phyloP scores from a whole-genome alignment of 805 yeast genomes.

The Candida mattraensis region DNA sequence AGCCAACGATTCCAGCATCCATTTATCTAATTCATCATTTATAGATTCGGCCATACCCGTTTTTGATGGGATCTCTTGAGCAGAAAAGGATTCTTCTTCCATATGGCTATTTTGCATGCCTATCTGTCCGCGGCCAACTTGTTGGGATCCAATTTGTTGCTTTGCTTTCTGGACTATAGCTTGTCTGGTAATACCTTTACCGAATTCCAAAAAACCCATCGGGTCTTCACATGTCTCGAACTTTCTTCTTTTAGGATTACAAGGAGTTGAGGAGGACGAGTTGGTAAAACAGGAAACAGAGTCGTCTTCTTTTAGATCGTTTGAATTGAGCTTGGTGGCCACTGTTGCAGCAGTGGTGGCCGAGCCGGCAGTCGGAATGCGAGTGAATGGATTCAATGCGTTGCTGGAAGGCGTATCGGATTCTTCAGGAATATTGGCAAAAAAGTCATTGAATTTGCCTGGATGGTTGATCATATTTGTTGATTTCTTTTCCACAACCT shows the following conservation, averaged over 20 bases:
- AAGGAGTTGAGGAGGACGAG: constrained; percentile 22
- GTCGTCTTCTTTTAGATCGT: constrained; percentile 15
- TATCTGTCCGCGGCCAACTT: no score
- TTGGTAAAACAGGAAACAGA: constrained; percentile 21
- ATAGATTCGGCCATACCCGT: constrained; percentile 16
- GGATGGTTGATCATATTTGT: constrained; percentile 11
- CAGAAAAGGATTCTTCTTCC: constrained; percentile 2
- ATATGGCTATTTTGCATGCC: constrained; percentile 1
- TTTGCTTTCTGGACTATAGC: no score
- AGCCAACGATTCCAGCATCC: constrained; percentile 39
- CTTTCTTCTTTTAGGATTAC: constrained; percentile 18
- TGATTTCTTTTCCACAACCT: constrained; percentile 15
- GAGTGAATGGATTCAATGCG: constrained; percentile 9
- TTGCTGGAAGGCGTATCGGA: constrained; percentile 14
- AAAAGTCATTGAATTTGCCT: constrained; percentile 12
- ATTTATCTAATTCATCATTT: constrained; percentile 25
- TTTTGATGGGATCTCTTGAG: constrained; percentile 17
- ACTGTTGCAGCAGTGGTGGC: constrained; percentile 18
- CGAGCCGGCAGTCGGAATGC: constrained; percentile 15
- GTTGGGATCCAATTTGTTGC: no score
- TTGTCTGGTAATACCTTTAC: no score
- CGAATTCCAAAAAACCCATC: constrained; percentile 10
- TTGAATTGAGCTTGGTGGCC: constrained; percentile 14
- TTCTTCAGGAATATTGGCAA: constrained; percentile 14
- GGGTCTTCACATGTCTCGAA: constrained; percentile 7